Conservation (phyloP, 1,284 basidiomycete species). For the Irpex rosettiformis region DNA sequence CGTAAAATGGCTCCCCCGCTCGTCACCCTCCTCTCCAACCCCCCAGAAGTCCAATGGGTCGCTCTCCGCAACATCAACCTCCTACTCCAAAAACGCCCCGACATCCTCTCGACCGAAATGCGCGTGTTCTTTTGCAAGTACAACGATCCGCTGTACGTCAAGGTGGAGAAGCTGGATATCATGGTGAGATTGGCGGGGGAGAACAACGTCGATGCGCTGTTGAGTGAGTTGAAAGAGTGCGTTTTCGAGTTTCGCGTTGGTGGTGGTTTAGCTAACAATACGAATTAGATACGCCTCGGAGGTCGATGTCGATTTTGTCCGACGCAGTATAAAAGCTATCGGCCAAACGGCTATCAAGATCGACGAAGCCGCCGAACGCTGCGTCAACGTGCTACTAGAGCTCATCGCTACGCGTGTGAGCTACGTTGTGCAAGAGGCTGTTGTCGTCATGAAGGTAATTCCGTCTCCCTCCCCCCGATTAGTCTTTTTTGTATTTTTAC, state of each 20-base stretch:
- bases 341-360: constrained; percentile 97
- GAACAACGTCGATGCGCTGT: constrained; percentile 89
- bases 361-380: constrained; percentile 88
- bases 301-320: constrained; percentile 97
- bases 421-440: constrained; percentile 98
- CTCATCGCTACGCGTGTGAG: constrained; percentile 91
- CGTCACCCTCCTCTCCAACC: constrained; percentile 73
- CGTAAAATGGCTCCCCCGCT: constrained; percentile 98
- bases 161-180: constrained; percentile 97
- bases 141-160: constrained; percentile 98
- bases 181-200: constrained; percentile 95
- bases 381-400: constrained; percentile 90
- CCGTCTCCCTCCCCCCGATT: no score
- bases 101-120: constrained; percentile 93
- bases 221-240: constrained; percentile 94
- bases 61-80: constrained; percentile 96
- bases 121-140: constrained; percentile 99
- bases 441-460: constrained; percentile 93
- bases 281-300: constrained; percentile 95
- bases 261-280: no score
- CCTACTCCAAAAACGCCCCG: constrained; percentile 88
- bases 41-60: constrained; percentile 93
- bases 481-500: background rate
- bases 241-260: constrained; percentile 23
- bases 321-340: constrained; percentile 92